Base-by-base conservation (phyloP, 2,329 filamentous ascomycete species). In the Penicillium verrucosum region DNA sequence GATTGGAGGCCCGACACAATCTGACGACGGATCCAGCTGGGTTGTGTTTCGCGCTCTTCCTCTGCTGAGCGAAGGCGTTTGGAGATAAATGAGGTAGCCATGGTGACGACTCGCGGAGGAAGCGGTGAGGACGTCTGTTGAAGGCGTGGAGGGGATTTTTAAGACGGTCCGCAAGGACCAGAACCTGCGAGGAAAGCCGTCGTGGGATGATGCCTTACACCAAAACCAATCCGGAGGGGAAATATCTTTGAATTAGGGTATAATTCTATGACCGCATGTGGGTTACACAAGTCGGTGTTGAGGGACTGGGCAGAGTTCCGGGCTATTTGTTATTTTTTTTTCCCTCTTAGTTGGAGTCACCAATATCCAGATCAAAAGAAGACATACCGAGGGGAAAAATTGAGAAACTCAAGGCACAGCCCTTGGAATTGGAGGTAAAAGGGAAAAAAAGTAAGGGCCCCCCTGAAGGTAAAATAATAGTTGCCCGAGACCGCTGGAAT, bases 1-100 rank as follows among this genome's bases (percentile, higher is more conserved):
- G 85, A 83, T 73, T 95, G 89, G 46, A 97, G 82, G 50, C 88
- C 75, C 4, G 89, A 88, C 5, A 91, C 95, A 70, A 95, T 72
- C 60, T 80, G 79, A 60, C 79, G 80, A 68, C 84, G 84, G 69
- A 85, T 78, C 79, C 82, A 85, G 65, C 79, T 78, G 1, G 83
- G 82, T 57, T 77, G 75, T n/a, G 73, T 70, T 37, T 75, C 70
- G 60, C 74, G 72, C 30, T 73, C 75, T 44, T 75, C 74, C 59
- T 78, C 75, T 54, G 76, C 71, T 54, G 77, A 71, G 58, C 80
- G 79, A 68, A 82, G 78, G 59, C 78, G 78, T 61, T 79, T 78
- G 51, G 81, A 80, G 34, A 84, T 77, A 48, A 84, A 72, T 36
- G 76, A 76, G 56, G 79, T 77, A 64, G 77, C 79, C 72, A 82